A percentile compares a stretch with the other conserved stretches of the same genome.
phyloP scores from a whole-genome alignment of 2,329 filamentous ascomycete species.

The Penicillium nordicum region DNA sequence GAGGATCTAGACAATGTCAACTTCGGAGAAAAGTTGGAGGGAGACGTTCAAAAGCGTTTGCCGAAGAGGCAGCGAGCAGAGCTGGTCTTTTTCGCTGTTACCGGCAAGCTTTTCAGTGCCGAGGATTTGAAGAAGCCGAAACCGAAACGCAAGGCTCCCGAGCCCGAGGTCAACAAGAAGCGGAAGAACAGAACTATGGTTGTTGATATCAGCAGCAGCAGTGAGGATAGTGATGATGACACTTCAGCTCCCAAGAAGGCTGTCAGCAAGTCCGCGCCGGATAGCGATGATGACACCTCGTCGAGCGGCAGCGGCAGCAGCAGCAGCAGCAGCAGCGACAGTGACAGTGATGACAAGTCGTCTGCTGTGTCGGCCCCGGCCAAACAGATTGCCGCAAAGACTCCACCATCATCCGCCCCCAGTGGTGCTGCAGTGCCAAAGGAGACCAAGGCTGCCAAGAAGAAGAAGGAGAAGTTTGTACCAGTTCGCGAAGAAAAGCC shows the following conservation, averaged over 20 bases:
- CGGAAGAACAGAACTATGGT: conserved; percentile 44
- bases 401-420: background rate
- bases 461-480: conserved; percentile 11
- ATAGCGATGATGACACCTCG: conserved; percentile 20
- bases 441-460: conserved; percentile 7
- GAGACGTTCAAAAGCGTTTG: conserved; percentile 29
- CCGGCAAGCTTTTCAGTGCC: conserved; percentile 28
- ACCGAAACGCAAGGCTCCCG: conserved; percentile 22
- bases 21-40: conserved; percentile 21
- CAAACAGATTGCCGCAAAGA: conserved; percentile 3
- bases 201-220: conserved; percentile 44
- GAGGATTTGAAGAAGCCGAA: conserved; percentile 25
- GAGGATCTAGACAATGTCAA: conserved; percentile 25
- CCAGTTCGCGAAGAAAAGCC: background rate
- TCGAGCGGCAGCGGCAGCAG: conserved; percentile 15
- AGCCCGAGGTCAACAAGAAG: conserved; percentile 32
- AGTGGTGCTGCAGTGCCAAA: background rate
- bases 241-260: conserved; percentile 20
- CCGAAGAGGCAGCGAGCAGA: conserved; percentile 39
- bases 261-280: conserved; percentile 7
- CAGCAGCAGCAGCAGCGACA: conserved; percentile 21
- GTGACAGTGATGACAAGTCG: conserved; percentile 20
- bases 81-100: conserved; percentile 35
- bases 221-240: conserved; percentile 29
- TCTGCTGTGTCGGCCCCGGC: conserved; percentile 6